These are phyloP conservation scores for Jamesozyma hellenica DNA, from an alignment of 805 yeast genomes.

Conservation along the genomic window DNA sequence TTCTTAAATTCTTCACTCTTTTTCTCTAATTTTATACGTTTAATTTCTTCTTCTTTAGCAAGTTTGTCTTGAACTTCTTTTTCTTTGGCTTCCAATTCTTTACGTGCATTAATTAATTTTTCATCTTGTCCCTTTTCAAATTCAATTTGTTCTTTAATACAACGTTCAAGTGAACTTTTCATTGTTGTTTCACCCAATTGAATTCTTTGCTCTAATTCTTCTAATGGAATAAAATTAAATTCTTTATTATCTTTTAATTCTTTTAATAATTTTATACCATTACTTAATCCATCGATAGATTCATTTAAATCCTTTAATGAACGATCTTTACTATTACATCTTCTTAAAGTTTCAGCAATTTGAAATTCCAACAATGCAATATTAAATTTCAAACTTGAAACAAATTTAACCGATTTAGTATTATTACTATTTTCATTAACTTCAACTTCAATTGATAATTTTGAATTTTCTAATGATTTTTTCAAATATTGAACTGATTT, in stretches of 20 bases:
- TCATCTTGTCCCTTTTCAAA: slow-evolving; percentile 47
- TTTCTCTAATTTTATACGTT: slow-evolving; percentile 38
- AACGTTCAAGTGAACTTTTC: slow-evolving; percentile 57
- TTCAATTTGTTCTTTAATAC: slow-evolving; percentile 60
- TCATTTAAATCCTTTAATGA: slow-evolving; percentile 49
- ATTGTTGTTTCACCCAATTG: slow-evolving; percentile 71
- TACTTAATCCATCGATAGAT: slow-evolving; percentile 46
- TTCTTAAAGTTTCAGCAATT: slow-evolving; percentile 71
- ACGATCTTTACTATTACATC: slow-evolving; percentile 49
- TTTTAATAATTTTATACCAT: slow-evolving; percentile 51
- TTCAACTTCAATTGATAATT: slow-evolving; percentile 40
- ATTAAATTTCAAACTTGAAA: slow-evolving; percentile 56
- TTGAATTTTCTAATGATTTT: slow-evolving; percentile 53
- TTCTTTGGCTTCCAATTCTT: slow-evolving; percentile 49
- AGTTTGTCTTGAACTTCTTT: slow-evolving; percentile 38
- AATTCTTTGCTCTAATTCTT: slow-evolving; percentile 79
- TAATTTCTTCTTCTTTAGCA: slow-evolving; percentile 40
- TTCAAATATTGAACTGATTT: slow-evolving; percentile 50
- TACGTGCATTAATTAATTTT: slow-evolving; percentile 66
- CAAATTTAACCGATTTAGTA: slow-evolving; percentile 24
- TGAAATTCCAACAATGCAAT: slow-evolving; percentile 78
- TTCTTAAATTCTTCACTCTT: slow-evolving; percentile 40
- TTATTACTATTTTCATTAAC: slow-evolving; percentile 7
- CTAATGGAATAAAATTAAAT: slow-evolving; percentile 67
- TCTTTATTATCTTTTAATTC: slow-evolving; percentile 40